Base-by-base conservation (phyloP, 139 green algal species). In the Bryopsis sp. region DNA sequence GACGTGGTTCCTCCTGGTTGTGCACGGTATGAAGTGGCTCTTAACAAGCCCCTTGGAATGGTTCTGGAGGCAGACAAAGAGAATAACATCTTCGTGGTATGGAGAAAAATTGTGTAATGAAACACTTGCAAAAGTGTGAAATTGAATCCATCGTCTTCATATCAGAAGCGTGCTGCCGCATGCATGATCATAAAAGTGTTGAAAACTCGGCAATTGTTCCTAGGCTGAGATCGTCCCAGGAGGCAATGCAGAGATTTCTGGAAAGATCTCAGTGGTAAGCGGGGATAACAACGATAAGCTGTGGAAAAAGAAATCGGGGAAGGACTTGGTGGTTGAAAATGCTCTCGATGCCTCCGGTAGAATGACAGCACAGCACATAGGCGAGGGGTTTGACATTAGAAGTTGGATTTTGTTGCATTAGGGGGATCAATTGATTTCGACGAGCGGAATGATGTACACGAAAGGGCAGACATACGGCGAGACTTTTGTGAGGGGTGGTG, bases 341-440 rank as follows among this genome's bases (percentile, higher is more conserved):
- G n/a, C n/a, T n/a, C n/a, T n/a, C n/a, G n/a, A n/a, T n/a, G n/a
- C n/a, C n/a, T n/a, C n/a, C n/a, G 3, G 22, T 36, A 22, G 59
- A 5, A 67, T 60, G 5, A 35, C 24, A 0, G 63, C 33, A 46
- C 36, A 36, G 6, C 2, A 48, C 8, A 34, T 36, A 36, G 34
- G 6, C 2, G 5, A 61, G 31, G 3, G 35, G 54, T 32, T 29
- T 48, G 0, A 39, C 28, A 33, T 4, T 7, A 28, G 1, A 8
- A 22, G 29, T 61, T 8, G 29, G 22, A 61, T 22, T 22, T 31
- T 8, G 29, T 1, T 47, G 5, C 28, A 34, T 31, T 67, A 82
- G 77, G 77, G 77, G 39, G 77, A 83, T 61, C 77, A 83, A 61
- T 58, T 83, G 3, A 78, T 83, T 34, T 69, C 72, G 22, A 79